These are phyloP conservation scores for Candida taoyuanica DNA, from an alignment of 805 yeast genomes.

Conservation along the genomic window DNA sequence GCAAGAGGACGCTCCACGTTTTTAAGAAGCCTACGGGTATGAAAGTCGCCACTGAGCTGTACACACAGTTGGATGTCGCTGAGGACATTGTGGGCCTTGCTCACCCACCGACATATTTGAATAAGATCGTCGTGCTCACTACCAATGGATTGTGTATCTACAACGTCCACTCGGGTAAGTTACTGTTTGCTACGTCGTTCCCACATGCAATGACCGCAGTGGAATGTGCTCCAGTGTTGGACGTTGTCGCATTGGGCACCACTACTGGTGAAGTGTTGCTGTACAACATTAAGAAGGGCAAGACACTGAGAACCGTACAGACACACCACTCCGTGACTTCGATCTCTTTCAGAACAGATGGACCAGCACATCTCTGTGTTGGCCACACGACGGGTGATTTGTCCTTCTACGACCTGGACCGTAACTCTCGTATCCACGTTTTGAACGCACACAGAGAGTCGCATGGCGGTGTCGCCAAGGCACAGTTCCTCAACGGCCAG, in stretches of 20 bases:
- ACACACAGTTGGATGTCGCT: conserved; percentile 59
- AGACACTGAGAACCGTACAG: conserved; percentile 45
- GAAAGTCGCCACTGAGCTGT: conserved; percentile 54
- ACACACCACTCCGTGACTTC: conserved; percentile 41
- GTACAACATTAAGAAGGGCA: conserved; percentile 65
- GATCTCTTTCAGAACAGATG: conserved; percentile 88
- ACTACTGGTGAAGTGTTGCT: conserved; percentile 60
- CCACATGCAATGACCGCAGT: conserved; percentile 59
- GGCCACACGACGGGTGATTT: conserved; percentile 80
- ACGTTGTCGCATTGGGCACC: conserved; percentile 75
- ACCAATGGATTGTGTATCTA: conserved; percentile 52
- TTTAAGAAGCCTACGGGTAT: conserved; percentile 45
- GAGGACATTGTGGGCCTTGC: conserved; percentile 66
- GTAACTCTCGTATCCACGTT: conserved; percentile 68
- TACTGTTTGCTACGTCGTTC: conserved; percentile 54
- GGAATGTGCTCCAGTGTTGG: conserved; percentile 83
- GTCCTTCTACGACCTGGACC: conserved; percentile 76
- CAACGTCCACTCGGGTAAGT: conserved; percentile 75
- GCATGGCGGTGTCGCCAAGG: conserved; percentile 73
- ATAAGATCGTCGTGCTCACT: conserved; percentile 85
- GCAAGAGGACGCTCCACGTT: conserved; percentile 44
- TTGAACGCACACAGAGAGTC: conserved; percentile 67
- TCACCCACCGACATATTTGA: conserved; percentile 90
- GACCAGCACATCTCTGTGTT: conserved; percentile 74
- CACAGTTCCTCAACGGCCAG: conserved; percentile 81